phyloP scores from a whole-genome alignment of 495 filamentous ascomycete species.

The Penicillium nucicola region DNA sequence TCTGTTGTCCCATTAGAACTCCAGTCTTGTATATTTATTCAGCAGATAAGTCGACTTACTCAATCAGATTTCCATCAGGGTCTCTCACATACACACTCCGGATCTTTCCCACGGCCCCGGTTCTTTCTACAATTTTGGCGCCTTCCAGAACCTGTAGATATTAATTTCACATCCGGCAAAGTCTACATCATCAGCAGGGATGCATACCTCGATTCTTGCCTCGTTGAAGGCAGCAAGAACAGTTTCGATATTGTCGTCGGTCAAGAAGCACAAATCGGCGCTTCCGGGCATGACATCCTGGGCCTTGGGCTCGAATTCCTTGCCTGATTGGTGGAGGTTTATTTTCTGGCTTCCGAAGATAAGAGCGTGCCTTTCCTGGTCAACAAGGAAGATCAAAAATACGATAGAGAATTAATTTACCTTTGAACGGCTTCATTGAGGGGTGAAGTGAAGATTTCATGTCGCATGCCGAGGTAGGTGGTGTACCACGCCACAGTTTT shows the following conservation, averaged over 20 bases:
- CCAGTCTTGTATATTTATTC: too few relatives aligned
- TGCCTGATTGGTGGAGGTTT: conserved; percentile 50
- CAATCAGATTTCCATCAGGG: conserved; percentile 56
- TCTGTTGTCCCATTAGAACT: neutral
- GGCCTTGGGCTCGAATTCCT: conserved; percentile 55
- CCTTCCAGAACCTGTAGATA: conserved; percentile 33
- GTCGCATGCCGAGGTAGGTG: conserved; percentile 46
- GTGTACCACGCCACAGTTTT: conserved; percentile 48
- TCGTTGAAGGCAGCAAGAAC: conserved; percentile 30
- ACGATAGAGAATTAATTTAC: conserved; percentile 4
- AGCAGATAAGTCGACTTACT: conserved; percentile 28
- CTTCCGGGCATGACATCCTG: conserved; percentile 43
- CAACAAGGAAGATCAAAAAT: neutral
- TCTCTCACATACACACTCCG: conserved; percentile 54
- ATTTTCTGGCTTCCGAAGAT: conserved; percentile 53
- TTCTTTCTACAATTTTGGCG: conserved; percentile 45
- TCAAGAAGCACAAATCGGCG: conserved; percentile 54
- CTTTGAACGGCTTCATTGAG: conserved; percentile 27
- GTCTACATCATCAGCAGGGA: neutral
- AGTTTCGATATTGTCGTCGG: conserved; percentile 37
- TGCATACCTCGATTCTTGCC: conserved; percentile 35
- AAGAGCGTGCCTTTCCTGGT: conserved; percentile 41
- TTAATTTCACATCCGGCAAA: conserved; percentile 5
- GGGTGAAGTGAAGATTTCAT: conserved; percentile 40
- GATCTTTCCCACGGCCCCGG: conserved; percentile 47